Conservation (phyloP, 2,329 filamentous ascomycete genomes). For the Cadophora luteo-olivacea region DNA sequence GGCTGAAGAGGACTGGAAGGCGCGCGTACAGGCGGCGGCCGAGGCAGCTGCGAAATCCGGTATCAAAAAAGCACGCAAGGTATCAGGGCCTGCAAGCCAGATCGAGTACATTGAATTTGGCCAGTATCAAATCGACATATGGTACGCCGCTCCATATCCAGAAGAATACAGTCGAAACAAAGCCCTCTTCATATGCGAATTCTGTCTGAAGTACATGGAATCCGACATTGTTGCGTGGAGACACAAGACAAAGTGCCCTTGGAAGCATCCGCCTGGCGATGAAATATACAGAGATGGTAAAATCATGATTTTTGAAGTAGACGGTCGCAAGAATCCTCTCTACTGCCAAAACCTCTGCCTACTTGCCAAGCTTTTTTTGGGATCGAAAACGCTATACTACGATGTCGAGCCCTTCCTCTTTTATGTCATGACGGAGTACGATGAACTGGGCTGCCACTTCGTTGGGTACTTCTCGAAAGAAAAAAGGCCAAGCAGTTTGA, state of each 20-base stretch:
- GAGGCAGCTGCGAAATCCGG: slow-evolving; percentile 70
- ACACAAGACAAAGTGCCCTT: slow-evolving; percentile 95
- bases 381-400: slow-evolving; percentile 97
- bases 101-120: slow-evolving; percentile 99
- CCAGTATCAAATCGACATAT: slow-evolving; percentile 97
- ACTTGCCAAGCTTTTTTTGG: slow-evolving; percentile 95
- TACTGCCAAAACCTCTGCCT: slow-evolving; percentile 98
- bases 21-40: slow-evolving; percentile 67
- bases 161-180: slow-evolving; percentile 98
- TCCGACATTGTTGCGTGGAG: slow-evolving; percentile 98
- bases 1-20: slow-evolving; percentile 91
- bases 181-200: slow-evolving; percentile 98
- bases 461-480: slow-evolving; percentile 99
- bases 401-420: slow-evolving; percentile 97
- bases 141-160: slow-evolving; percentile 97
- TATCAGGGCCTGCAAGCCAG: slow-evolving; percentile 87
- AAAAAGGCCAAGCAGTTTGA: slow-evolving; percentile 90
- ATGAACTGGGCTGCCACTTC: slow-evolving; percentile 91
- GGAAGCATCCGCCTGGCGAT: slow-evolving; percentile 95
- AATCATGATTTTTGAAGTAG: slow-evolving; percentile 96
- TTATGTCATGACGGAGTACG: slow-evolving; percentile 95
- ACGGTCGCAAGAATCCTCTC: slow-evolving; percentile 95
- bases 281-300: slow-evolving; percentile 95
- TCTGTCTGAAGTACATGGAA: slow-evolving; percentile 99
- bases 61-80: slow-evolving; percentile 72